phyloP scores from a whole-genome alignment of 306 rosid species.

The Astragalus glycyphyllos region DNA sequence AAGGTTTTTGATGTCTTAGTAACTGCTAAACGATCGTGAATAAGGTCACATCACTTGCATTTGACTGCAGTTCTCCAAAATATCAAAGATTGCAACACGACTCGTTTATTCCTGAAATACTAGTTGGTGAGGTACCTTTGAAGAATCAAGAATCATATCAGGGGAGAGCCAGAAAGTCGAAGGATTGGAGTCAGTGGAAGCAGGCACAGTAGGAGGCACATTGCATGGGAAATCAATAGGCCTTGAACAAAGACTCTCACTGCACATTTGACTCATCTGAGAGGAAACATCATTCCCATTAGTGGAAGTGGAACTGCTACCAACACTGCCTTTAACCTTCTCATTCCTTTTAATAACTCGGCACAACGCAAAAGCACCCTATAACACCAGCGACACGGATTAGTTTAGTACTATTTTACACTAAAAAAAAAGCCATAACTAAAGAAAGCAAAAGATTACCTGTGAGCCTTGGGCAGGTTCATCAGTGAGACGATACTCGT shows the following conservation, averaged over 20 bases:
- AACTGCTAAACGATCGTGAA: too few relatives aligned
- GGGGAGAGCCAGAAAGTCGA: constrained; percentile 74
- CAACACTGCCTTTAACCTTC: constrained; percentile 50
- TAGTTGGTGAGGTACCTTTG: constrained; percentile 57
- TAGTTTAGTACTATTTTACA: not conserved
- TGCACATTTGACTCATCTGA: constrained; percentile 48
- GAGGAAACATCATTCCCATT: constrained; percentile 46
- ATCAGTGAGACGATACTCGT: constrained; percentile 83
- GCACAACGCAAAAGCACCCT: constrained; percentile 90
- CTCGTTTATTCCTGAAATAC: too few relatives aligned
- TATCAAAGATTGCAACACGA: not conserved
- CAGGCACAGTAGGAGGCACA: constrained; percentile 54
- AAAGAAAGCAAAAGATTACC: constrained; percentile 40
- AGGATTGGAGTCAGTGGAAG: constrained; percentile 53
- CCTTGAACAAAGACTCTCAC: constrained; percentile 62
- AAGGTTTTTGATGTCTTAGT: too few relatives aligned
- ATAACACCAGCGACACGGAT: not conserved
- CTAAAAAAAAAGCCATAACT: not conserved
- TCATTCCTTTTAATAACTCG: constrained; percentile 83
- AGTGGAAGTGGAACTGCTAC: constrained; percentile 48
- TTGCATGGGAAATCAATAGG: constrained; percentile 54
- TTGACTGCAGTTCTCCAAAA: too few relatives aligned
- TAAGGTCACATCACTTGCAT: too few relatives aligned
- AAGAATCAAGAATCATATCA: constrained; percentile 83
- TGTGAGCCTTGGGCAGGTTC: constrained; percentile 62